Base-by-base conservation (phyloP, 768 basidiomycete species). In the Pisolithus albus region DNA sequence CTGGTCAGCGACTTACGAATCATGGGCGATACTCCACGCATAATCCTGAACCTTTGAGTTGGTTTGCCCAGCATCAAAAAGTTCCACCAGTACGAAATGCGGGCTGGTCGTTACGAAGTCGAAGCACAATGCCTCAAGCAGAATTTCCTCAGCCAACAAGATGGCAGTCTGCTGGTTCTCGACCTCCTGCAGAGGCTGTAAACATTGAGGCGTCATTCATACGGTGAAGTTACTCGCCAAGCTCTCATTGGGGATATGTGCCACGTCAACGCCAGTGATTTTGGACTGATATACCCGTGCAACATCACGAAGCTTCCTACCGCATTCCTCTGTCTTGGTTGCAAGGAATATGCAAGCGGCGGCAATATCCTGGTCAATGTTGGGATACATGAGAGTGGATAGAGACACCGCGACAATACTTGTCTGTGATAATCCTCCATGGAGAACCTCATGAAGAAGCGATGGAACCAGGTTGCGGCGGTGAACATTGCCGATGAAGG, bases 251-350 rank as follows among this genome's bases (percentile, higher is more conserved):
- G 79, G 71, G 42, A 86, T 79, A 43, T 78, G 74, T 9, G 70
- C 67, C 34, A 81, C 71, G 50, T 88, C 83, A 5, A 66, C 64
- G 46, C 76, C 77, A 19, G 72, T 70, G 34, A 83, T 73, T 69
- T 92, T 91, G 34, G 86, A 78, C 59, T 81, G 79, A 58, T 78
- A 84, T 9, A 92, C 79, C 56, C 78, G 77, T 8, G 90, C 86
- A 23, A 92, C 87, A 60, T 92, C 90, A n/a, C 85, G 76, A 13
- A 92, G 76, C 62, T 92, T 92, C 47, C 90, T 75, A 32, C 87
- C 87, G 58, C 87, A 91, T 67, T 92, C 90, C 64, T 92, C 90
- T 1, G 88, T 92, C 66, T 92, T 92, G n/a, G 90, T 90, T 0
- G 90, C 87, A 52, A 92, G 77, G 61, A 92, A 92, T 54, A 92